Percentiles rank a stretch among this genome's conserved stretches.
phyloP scores from a whole-genome alignment of 202 grass and related monocot species.

The Saccharum hybrid region DNA sequence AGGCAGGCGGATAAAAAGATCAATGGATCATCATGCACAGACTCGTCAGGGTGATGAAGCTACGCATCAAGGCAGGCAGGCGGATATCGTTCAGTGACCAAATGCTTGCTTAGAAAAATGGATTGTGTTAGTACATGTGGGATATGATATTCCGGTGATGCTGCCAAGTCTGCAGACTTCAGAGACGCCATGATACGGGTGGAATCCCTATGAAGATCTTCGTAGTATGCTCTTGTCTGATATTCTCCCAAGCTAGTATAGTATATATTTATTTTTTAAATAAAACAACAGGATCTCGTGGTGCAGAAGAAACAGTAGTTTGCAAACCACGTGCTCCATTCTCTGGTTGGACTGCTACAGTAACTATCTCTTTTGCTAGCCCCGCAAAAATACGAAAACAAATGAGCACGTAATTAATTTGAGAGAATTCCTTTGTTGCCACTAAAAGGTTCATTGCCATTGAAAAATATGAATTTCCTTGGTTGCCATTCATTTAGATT shows the following conservation, averaged over 20 bases:
- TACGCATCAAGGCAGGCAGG: background rate
- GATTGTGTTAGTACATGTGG: background rate
- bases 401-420: background rate
- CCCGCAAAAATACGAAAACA: background rate
- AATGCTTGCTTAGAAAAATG: background rate
- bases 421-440: too few species aligned
- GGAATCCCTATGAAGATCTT: background rate
- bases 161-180: background rate
- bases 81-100: background rate
- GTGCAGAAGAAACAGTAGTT: constrained; percentile 4
- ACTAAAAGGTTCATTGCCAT: too few species aligned
- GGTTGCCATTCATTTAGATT: too few species aligned
- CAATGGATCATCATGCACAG: background rate
- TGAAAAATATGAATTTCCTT: too few species aligned
- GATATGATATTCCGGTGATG: background rate
- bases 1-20: too few species aligned
- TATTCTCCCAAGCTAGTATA: background rate
- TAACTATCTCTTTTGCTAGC: background rate
- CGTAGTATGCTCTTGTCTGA: background rate
- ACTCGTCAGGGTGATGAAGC: background rate
- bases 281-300: background rate
- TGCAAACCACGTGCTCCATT: constrained; percentile 20
- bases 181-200: background rate
- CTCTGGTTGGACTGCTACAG: background rate
- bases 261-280: too few species aligned